Base-by-base conservation (phyloP, 2,329 filamentous ascomycete species). In the Canariomyces notabilis region DNA sequence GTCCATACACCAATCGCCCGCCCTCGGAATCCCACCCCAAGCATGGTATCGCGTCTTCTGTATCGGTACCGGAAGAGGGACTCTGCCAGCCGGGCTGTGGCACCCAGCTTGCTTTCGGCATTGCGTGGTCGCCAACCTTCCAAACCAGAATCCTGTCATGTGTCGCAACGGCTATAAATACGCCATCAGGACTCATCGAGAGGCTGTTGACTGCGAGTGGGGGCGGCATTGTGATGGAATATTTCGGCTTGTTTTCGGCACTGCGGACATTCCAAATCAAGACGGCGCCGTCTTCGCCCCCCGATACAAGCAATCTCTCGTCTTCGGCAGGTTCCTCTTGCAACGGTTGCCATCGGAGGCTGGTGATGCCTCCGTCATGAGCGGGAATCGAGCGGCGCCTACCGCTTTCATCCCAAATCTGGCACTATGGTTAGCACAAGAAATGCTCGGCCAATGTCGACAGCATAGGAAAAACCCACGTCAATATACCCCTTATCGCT, bases 1-100 rank as follows among this genome's bases (percentile, higher is more conserved):
- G 74, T 14, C 79, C 80, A 59, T 82, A 83, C 0, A 80, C 80
- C 47, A 84, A 66, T 56, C 77, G 81, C 51, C 79, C 74, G 5
- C 80, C 80, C 41, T 74, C 73, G 4, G 74, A 68, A 62, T 83
- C 79, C 80, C 80, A 84, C 53, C 73, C 75, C 15, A 83, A 59
- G 45, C 76, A 82, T 55, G 82, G 76, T 50, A 77, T 74, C 37
- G 82, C 79, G 36, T 82, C 79, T 18, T 81, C 78, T 1, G 67
- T 59, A 19, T 76, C 75, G 6, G 70, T 67, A 29, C 71, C 67
- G 29, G 70, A 72, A 37, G 69, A 70, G 16, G 79, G 79, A 49
- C 75, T 82, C 23, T 76, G 66, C 76, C 78, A 82, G 4, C 77
- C 79, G 1, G 71, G 67, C 53, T 82, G 76, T 8, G 72, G 67